Percentiles rank a stretch among this genome's conserved stretches.
These are phyloP conservation scores for Tuber magnatum DNA, from an alignment of 495 filamentous ascomycete genomes.

Conservation along the genomic window DNA sequence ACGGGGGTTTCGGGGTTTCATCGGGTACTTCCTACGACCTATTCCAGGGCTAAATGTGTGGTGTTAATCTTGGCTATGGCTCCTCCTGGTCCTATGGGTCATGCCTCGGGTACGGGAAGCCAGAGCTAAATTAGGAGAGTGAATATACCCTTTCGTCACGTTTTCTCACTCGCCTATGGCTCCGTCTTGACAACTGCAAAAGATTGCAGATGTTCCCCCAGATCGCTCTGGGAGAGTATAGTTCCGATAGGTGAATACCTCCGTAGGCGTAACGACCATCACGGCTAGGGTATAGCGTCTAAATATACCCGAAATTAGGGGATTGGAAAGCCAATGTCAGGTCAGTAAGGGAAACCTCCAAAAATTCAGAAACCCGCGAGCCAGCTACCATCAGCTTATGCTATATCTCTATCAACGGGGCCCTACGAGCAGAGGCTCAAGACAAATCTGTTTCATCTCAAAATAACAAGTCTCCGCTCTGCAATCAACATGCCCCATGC, in stretches of 20 bases:
- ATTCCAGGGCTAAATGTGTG: neutral
- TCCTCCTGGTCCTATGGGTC: neutral
- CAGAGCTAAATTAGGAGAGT: neutral
- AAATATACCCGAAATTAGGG: neutral
- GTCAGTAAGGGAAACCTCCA: neutral
- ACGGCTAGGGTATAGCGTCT: neutral
- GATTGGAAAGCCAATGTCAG: neutral
- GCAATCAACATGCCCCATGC: too few species aligned
- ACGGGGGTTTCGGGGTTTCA: slow-evolving; percentile 3
- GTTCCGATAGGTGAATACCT: neutral
- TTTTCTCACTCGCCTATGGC: neutral
- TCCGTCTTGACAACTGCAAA: fast-evolving
- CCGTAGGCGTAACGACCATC: neutral
- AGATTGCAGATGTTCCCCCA: neutral
- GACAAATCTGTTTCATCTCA: neutral
- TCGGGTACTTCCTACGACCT: slow-evolving; percentile 8
- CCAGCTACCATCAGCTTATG: neutral
- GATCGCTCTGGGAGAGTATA: neutral
- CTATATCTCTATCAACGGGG: neutral
- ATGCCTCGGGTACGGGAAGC: neutral
- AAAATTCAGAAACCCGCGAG: neutral
- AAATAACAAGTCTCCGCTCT: neutral
- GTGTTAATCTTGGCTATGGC: neutral
- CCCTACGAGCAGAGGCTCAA: neutral
- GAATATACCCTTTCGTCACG: neutral